Conservation (phyloP, 768 basidiomycete genomes). For the Baorangia bicolor region DNA sequence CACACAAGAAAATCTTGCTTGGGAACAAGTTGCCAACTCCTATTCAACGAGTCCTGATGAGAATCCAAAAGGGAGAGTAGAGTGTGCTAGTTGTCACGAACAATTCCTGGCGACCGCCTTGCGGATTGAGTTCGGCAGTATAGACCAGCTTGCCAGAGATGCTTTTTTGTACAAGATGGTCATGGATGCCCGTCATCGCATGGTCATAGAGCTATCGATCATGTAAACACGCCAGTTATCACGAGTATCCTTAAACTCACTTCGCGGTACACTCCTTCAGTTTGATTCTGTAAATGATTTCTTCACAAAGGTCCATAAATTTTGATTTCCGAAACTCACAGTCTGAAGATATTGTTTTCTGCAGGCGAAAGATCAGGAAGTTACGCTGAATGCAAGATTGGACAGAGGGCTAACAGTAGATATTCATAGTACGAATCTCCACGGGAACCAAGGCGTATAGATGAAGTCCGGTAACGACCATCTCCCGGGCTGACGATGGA, state of each 20-base stretch:
- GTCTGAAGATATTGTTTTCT: constrained; percentile 36
- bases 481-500: constrained; percentile 39
- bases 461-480: constrained; percentile 59
- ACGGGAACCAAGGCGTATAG: constrained; percentile 86
- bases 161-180: constrained; percentile 68
- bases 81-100: constrained; percentile 23
- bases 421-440: constrained; percentile 97
- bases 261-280: constrained; percentile 74
- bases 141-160: constrained; percentile 60
- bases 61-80: constrained; percentile 1
- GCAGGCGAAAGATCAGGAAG: constrained; percentile 1
- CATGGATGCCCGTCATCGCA: constrained; percentile 79
- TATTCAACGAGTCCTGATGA: constrained; percentile 27
- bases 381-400: neutral
- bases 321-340: constrained; percentile 17
- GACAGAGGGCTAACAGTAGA: constrained; percentile 52
- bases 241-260: constrained; percentile 39
- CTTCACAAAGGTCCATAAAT: neutral
- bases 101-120: constrained; percentile 36
- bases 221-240: constrained; percentile 1
- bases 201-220: constrained; percentile 80
- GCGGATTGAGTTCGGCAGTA: constrained; percentile 80
- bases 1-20: constrained; percentile 97
- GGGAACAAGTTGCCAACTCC: constrained; percentile 71
- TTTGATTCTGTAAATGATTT: constrained; percentile 49